Conservation (phyloP, 805 yeast genomes). For the Saccharomycopsis malanga region DNA sequence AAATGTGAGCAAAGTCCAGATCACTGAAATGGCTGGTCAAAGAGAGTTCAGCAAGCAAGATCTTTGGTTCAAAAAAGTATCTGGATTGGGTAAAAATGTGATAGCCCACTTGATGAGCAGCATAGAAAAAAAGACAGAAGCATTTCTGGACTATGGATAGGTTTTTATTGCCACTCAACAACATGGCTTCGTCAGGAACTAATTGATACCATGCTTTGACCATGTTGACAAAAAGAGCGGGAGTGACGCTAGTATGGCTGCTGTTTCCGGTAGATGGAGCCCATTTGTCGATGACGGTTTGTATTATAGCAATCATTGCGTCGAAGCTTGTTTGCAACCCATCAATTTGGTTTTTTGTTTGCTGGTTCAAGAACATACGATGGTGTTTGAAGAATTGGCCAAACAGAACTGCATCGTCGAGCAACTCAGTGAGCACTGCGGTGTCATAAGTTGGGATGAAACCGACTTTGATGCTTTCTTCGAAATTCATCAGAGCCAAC, state of each 20-base stretch:
- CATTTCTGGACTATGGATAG: not conserved
- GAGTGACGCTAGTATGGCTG: not conserved
- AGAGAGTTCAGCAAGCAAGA: constrained; percentile 2
- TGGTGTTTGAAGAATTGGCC: constrained; percentile 1
- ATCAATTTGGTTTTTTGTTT: constrained; percentile 1
- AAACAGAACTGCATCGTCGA: constrained; percentile 9
- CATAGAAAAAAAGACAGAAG: constrained; percentile 10
- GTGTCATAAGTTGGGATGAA: constrained; percentile 7
- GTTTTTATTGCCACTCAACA: constrained; percentile 3
- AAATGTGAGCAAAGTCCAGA: constrained; percentile 9
- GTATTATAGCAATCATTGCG: no score
- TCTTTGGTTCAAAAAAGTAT: constrained; percentile 4
- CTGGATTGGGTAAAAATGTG: constrained; percentile 3
- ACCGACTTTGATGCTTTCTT: constrained; percentile 12
- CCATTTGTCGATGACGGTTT: not conserved
- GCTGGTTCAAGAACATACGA: not conserved
- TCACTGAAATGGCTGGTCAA: not conserved
- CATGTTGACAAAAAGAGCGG: not conserved
- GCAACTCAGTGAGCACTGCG: constrained; percentile 1
- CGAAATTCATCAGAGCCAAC: no score
- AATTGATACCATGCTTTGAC: constrained; percentile 8
- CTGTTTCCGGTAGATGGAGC: not conserved
- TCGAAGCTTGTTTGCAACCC: no score
- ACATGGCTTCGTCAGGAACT: constrained; percentile 1
- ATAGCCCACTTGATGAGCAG: not conserved